Evolutionary conservation across 1,284 basidiomycete genomes (phyloP), one percentile per base, ranked within the genome.

Genomic region (Puccinia brachypodii): DNA sequence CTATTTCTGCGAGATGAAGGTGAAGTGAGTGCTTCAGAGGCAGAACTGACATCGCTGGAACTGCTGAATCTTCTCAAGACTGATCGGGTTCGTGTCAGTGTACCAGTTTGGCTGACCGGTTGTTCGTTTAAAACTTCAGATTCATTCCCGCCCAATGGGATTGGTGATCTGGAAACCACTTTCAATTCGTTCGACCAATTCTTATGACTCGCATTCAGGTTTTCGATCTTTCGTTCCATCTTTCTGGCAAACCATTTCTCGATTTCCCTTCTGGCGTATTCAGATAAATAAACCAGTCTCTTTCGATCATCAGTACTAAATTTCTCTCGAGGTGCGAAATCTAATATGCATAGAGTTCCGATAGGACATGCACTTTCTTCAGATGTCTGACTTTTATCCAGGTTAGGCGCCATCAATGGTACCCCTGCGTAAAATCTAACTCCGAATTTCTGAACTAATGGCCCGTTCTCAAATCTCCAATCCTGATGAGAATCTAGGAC

Each of bases 321-420:
- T 8, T 72, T 76, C 33, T 76, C 74, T 0, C 85, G 83, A 16
- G 85, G 85, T 28, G 82, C 78, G 14, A 82, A 76, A 74, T 86
- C 85, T 72, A 84, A 73, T 16, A 85, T 82, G 76, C 85, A 86
- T 6, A 86, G 78, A 0, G 85, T 85, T 2, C 85, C 85, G 33
- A 86, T 83, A 0, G 85, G 81, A n/a, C 83, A 82, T 16, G 73
- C 25, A 42, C 62, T 74, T 22, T 68, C 64, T 33, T 82, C 80
- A 0, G 72, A 50, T 76, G 69, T 38, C 19, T 11, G 44, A 42
- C 56, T 56, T 33, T 62, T 62, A 56, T 82, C 80, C 16, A 82
- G 19, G 56, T 75, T 76, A 11, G 80, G 80, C 2, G 80, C 73
- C 50, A 82, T 82, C 44, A 82, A 28, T 1, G 80, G 84, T 3